These are phyloP conservation scores for Stygiomarasmius scandens DNA, from an alignment of 1,284 basidiomycete species.

Conservation along the genomic window DNA sequence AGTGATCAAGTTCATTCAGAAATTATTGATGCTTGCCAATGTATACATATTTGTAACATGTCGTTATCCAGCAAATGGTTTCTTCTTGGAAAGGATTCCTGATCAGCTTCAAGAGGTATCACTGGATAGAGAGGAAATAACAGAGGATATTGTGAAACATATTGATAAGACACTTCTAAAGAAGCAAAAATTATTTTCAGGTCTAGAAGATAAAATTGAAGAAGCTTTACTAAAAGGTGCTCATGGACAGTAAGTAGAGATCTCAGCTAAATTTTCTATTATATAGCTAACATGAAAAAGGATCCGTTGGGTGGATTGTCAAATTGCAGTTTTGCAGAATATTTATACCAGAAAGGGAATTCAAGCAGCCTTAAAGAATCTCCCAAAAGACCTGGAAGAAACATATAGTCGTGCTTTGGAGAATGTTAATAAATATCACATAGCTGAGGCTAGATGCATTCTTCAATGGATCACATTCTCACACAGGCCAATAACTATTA, in stretches of 20 bases:
- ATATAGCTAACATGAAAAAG: neutral
- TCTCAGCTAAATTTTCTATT: neutral
- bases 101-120: neutral
- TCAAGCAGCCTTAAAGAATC: neutral
- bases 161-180: neutral
- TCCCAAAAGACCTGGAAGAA: neutral
- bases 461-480: conserved; percentile 2
- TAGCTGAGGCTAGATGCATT: neutral
- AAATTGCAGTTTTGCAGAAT: neutral
- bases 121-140: neutral
- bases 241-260: neutral
- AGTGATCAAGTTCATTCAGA: neutral
- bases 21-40: neutral
- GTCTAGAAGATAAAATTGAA: neutral
- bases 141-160: neutral
- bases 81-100: neutral
- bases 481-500: neutral
- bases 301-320: conserved; percentile 7
- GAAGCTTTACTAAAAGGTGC: neutral
- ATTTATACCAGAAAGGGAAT: neutral
- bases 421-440: neutral
- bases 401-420: neutral
- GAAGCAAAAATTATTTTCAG: no score
- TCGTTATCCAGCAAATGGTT: neutral
- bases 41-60: neutral